A percentile compares a stretch with the other conserved stretches of the same genome.
Evolutionary conservation across 257 asterid species (phyloP).

Genomic region (Fraxinus quadrangulata): DNA sequence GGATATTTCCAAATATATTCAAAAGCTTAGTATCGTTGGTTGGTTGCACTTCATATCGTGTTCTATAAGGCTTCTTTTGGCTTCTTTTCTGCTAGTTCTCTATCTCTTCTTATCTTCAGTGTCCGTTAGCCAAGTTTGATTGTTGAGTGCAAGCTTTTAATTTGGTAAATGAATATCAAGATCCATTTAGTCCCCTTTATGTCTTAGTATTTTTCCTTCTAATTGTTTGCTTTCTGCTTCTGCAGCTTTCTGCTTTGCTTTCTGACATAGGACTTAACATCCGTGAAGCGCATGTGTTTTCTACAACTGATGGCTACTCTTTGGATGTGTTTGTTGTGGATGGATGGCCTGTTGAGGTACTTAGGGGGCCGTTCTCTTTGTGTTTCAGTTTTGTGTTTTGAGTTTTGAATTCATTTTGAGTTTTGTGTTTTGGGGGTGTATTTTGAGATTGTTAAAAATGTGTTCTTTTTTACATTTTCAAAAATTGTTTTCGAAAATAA

Average conservation of each 20-base stretch:
- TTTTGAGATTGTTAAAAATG: no score
- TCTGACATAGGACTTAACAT: slow-evolving; percentile 92
- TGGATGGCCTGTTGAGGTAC: slow-evolving; percentile 94
- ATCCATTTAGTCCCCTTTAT: neutral
- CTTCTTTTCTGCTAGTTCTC: neutral
- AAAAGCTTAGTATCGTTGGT: slow-evolving; percentile 4
- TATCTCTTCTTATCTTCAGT: neutral
- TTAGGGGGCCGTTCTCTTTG: no score
- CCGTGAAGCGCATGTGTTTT: slow-evolving; percentile 98
- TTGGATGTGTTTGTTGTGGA: slow-evolving; percentile 92
- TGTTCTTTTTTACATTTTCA: no score
- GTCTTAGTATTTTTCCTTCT: slow-evolving; percentile 9
- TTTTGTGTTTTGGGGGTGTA: no score
- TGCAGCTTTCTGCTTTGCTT: slow-evolving; percentile 94
- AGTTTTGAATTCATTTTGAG: no score
- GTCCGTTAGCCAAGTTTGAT: neutral
- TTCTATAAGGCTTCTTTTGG: slow-evolving; percentile 8
- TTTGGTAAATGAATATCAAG: slow-evolving; percentile 10
- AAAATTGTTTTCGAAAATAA: no score
- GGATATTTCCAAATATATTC: slow-evolving; percentile 1
- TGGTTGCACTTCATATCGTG: slow-evolving; percentile 9
- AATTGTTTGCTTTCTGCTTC: slow-evolving; percentile 16
- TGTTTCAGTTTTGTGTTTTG: no score
- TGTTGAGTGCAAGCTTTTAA: neutral
- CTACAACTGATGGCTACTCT: slow-evolving; percentile 91